Evolutionary conservation across 1,284 basidiomycete species (phyloP), one percentile per base, ranked within the genome.

Genomic region (Ustilago bromivora): DNA sequence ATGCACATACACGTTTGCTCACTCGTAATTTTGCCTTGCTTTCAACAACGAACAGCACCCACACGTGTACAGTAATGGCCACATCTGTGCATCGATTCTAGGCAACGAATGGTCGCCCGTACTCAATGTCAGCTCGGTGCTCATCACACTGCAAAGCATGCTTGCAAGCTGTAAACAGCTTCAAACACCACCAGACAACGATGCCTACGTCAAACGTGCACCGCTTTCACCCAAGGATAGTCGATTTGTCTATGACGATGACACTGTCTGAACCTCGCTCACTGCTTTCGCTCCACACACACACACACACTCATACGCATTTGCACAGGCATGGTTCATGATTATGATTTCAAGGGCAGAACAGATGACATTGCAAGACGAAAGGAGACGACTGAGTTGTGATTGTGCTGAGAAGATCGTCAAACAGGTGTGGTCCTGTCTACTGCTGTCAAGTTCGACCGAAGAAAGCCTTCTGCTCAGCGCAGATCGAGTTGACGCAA

Each of bases 391-490:
- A n/a, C n/a, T 31, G 38, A 41, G 36, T 19, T 47, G 35, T 49
- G 57, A 38, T 23, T 35, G 46, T n/a, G 32, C 43, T 46, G 43
- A 59, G n/a, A 35, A 31, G 55, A 43, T 8, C 7, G 15, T 57
- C 28, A 9, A 19, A n/a, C 31, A 34, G 31, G 28, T 17, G 28
- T 10, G 36, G 38, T 23, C 8, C 8, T 41, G 23, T 17, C 11
- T 10, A 10, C 40, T 53, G 61, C 59, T 74, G 71, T 32, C 54
- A 61, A 13, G 62, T 68, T 28, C 75, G 62, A 11, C 66, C 63
- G 66, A 99, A 93, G 92, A 94, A 99, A 65, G 89, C 89, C 88
- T 98, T 99, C 78, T 94, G 93, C 76, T 92, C 89, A 13, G 89
- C 92, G 86, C 96, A 99, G 38, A 92, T 92, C 53, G 91, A 90